Percentiles rank a stretch among this genome's conserved stretches.
These are phyloP conservation scores for Pleurostoma richardsiae DNA, from an alignment of 2,329 filamentous ascomycete species.

Conservation along the genomic window DNA sequence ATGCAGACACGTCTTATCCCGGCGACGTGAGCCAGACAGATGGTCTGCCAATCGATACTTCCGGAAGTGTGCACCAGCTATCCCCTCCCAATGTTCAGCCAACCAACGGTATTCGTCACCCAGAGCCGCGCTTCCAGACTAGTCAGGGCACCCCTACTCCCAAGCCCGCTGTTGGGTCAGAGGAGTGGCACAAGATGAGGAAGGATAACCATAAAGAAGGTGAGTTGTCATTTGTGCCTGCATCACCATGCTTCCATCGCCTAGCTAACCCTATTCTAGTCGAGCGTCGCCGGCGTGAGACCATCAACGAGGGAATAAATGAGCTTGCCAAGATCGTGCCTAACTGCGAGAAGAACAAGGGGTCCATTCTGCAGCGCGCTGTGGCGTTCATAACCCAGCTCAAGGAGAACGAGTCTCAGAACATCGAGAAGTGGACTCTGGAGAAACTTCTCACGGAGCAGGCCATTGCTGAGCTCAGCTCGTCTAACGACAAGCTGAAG, in stretches of 20 bases:
- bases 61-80: constrained; percentile 5
- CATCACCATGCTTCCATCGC: constrained; percentile 3
- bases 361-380: constrained; percentile 87
- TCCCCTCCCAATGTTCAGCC: constrained; percentile 2
- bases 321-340: constrained; percentile 97
- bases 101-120: constrained; percentile 10
- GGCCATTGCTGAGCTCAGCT: constrained; percentile 80
- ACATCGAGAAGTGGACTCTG: constrained; percentile 90
- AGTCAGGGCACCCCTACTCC: constrained; percentile 38
- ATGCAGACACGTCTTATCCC: constrained; percentile 24
- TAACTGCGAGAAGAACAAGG: constrained; percentile 98
- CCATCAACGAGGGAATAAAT: constrained; percentile 98
- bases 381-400: constrained; percentile 93
- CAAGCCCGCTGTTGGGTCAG: constrained; percentile 90
- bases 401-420: constrained; percentile 89
- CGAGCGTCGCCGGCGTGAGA: constrained; percentile 91
- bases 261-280: constrained; percentile 48
- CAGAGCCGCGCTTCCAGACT: constrained; percentile 22
- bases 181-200: constrained; percentile 96
- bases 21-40: constrained; percentile 29
- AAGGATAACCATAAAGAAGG: constrained; percentile 99
- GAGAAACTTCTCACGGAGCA: constrained; percentile 89
- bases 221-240: constrained; percentile 32
- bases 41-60: constrained; percentile 18
- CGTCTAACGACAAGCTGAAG: constrained; percentile 84